These are phyloP conservation scores for Aegilops longissima DNA, from an alignment of 176 grass and related monocot species.

Conservation along the genomic window DNA sequence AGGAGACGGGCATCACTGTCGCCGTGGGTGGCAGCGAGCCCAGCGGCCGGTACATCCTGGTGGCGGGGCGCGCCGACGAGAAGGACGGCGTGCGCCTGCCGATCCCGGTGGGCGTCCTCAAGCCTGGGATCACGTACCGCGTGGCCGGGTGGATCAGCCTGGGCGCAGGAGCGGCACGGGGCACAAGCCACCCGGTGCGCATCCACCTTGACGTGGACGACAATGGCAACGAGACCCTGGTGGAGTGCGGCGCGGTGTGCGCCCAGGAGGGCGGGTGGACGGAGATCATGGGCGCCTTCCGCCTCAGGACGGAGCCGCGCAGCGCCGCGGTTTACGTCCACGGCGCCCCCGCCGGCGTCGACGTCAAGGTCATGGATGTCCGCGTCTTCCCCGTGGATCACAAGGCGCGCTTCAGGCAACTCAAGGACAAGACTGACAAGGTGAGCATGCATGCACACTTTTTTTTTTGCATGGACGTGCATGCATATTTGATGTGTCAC, in stretches of 20 bases:
- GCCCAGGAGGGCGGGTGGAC: constrained; percentile 4
- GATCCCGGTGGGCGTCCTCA: not conserved
- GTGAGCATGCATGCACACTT: not conserved
- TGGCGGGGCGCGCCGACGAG: constrained; percentile 4
- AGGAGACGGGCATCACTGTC: not conserved
- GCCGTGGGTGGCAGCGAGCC: not conserved
- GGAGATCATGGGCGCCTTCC: constrained; percentile 46
- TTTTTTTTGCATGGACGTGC: too few species aligned
- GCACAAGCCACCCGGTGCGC: not conserved
- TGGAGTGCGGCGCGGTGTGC: constrained; percentile 28
- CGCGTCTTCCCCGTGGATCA: constrained; percentile 26
- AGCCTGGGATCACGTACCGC: constrained; percentile 39
- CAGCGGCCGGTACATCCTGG: constrained; percentile 31
- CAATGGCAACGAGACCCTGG: not conserved
- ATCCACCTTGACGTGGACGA: constrained; percentile 24
- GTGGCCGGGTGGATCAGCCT: constrained; percentile 42
- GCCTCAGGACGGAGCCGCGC: constrained; percentile 2
- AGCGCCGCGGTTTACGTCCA: constrained; percentile 31
- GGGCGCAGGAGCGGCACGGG: not conserved
- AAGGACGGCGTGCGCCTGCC: constrained; percentile 34
- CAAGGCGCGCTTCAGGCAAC: constrained; percentile 35
- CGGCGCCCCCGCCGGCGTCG: constrained; percentile 32
- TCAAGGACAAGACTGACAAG: constrained; percentile 45
- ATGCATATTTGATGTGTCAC: not conserved
- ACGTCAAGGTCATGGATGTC: constrained; percentile 43